Base-by-base conservation (phyloP, 1,284 basidiomycete species). In the Cerrena zonata region DNA sequence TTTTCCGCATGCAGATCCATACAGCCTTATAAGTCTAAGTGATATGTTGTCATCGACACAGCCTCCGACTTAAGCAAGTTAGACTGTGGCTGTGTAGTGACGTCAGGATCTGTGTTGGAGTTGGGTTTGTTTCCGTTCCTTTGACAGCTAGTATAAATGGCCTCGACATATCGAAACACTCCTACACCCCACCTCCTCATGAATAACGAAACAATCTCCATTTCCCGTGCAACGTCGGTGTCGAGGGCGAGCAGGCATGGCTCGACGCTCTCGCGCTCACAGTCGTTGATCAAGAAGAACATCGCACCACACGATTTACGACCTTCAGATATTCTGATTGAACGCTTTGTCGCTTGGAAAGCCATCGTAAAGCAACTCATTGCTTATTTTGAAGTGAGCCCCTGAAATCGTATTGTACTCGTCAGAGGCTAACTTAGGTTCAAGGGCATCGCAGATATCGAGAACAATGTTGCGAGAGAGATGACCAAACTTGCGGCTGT, bases 261-360 rank as follows among this genome's bases (percentile, higher is more conserved):
- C 49, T 89, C 86, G 4, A 80, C 86, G 18, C 64, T 86, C 49
- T 89, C 87, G 11, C 77, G 88, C 49, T 83, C 79, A 56, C 88
- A 92, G 70, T 86, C 84, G 2, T 81, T 94, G 57, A 91, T 94
- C 75, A 90, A 89, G 78, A 92, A 91, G 74, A 92, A 89, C 68
- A 85, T 90, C 55, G 86, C 89, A 13, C 82, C 87, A 0, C 84
- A 92, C 65, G 95, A 98, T 74, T 80, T 98, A 53, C 83, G 86
- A 53, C 95, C 95, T 1, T 94, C 91, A 13, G 95, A 98, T 71
- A 85, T 98, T 62, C 89, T 99, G 68, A 97, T 98, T 62, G 95
- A 98, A 70, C 86, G 95, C 27, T 91, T 91, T 67, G 79, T 85
- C 43, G 90, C 91, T 1, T 95, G 92, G 92, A 95, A 95, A 72